Evolutionary conservation across 2,329 filamentous ascomycete species (phyloP), one percentile per base, ranked within the genome.

Genomic region (Dactylellina drechsleri): DNA sequence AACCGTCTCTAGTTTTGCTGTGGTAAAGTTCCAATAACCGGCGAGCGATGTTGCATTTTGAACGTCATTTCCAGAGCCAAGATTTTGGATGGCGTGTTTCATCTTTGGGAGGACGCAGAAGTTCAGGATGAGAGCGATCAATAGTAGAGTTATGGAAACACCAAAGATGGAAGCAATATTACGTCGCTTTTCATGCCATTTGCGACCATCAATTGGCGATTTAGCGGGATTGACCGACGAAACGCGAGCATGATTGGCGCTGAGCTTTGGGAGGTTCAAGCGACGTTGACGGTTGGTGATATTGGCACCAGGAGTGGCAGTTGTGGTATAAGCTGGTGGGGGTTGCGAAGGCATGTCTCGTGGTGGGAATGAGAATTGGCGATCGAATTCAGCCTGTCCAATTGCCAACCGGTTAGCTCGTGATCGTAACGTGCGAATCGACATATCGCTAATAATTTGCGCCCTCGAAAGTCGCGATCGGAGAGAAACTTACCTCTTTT

Each of bases 341-440:
- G 70, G 70, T 50, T 74, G 70, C 16, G 64, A 59, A 8, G 70
- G 70, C 70, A 74, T 74, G 12, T 67, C 45, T 36, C 50, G 26
- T 26, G 49, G 62, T 26, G 70, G 70, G 59, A 74, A 74, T 15
- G 61, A 58, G 62, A 62, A 74, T 57, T 74, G 62, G 31, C 70
- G 70, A 53, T 74, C 70, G 16, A 74, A 74, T 64, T 43, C 70
- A 54, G 70, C 70, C 70, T 74, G 70, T 31, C 20, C 49, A n/a
- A 13, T 58, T 18, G 64, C 67, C 54, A 74, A 62, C 43, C 49
- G 54, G 20, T 26, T 18, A 47, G 52, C 49, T 57, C 68, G 53
- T 31, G 52, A 71, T 54, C 31, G 56, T 53, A 66, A 40, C 16
- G 40, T 18, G 28, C 23, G 53, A 50, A 20, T 31, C 45, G 53